A percentile compares a stretch with the other conserved stretches of the same genome.
phyloP scores from a whole-genome alignment of 2,329 filamentous ascomycete species.

The Massarina eburnea region DNA sequence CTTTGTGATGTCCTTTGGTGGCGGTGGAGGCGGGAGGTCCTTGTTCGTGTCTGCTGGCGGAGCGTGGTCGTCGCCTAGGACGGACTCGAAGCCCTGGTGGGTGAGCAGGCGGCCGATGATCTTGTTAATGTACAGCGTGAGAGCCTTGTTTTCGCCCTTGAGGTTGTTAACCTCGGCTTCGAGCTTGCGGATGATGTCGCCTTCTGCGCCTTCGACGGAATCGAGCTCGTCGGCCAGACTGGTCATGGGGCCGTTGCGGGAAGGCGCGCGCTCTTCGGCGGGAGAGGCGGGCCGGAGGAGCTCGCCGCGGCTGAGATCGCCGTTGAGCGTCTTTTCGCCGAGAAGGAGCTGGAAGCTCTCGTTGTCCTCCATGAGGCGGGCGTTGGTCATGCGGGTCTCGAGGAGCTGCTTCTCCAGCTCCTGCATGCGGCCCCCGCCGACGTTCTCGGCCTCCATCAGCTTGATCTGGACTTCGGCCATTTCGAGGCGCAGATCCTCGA shows the following conservation, averaged over 20 bases:
- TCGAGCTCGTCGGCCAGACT: conserved; percentile 80
- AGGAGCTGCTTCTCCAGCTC: conserved; percentile 89
- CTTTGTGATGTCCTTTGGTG: conserved; percentile 55
- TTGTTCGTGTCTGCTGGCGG: conserved; percentile 65
- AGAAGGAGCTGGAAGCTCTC: conserved; percentile 96
- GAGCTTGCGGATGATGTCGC: conserved; percentile 59
- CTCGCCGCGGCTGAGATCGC: conserved; percentile 82
- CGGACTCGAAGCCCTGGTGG: conserved; percentile 92
- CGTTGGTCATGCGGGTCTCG: conserved; percentile 93
- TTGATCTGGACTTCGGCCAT: conserved; percentile 95
- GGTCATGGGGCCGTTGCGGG: conserved; percentile 38
- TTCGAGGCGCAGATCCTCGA: conserved; percentile 88
- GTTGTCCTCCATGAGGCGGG: conserved; percentile 95
- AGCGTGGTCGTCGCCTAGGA: conserved; percentile 68
- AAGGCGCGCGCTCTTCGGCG: conserved; percentile 33
- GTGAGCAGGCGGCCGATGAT: conserved; percentile 95
- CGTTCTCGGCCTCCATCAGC: conserved; percentile 89
- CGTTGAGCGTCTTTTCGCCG: conserved; percentile 92
- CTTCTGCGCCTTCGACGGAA: conserved; percentile 58
- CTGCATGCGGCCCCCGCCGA: conserved; percentile 81
- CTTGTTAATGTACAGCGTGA: conserved; percentile 98
- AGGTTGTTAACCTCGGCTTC: conserved; percentile 77
- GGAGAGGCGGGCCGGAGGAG: conserved; percentile 63
- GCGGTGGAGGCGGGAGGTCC: conserved; percentile 77
- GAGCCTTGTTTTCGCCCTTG: conserved; percentile 94